These are phyloP conservation scores for Apium graveolens DNA, from an alignment of 129 eudicot genomes.

Conservation along the genomic window DNA sequence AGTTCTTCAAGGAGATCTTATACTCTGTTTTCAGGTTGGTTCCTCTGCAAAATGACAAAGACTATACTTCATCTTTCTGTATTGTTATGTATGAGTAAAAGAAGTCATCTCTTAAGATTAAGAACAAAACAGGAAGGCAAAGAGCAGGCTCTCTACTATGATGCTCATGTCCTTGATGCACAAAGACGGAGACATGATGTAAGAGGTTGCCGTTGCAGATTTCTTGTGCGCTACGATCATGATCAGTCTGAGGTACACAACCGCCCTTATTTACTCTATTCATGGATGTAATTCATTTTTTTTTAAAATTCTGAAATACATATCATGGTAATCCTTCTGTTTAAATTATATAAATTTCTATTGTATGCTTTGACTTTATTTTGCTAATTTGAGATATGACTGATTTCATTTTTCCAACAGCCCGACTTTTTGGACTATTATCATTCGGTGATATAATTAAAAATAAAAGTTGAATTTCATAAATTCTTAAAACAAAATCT, in stretches of 20 bases:
- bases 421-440: too few species aligned
- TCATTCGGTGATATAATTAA: too few species aligned
- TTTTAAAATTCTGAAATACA: background rate
- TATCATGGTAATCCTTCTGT: background rate
- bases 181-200: slow-evolving; percentile 97
- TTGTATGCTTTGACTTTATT: background rate
- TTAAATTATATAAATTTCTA: background rate
- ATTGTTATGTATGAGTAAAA: background rate
- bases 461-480: too few species aligned
- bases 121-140: slow-evolving; percentile 70
- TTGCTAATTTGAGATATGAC: background rate
- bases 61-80: background rate
- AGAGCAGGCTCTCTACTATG: slow-evolving; percentile 96
- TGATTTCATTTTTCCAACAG: too few species aligned
- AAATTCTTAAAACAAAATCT: too few species aligned
- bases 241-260: slow-evolving; percentile 86
- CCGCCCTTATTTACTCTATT: background rate
- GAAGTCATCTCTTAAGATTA: slow-evolving; percentile 3
- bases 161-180: slow-evolving; percentile 94
- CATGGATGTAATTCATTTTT: background rate
- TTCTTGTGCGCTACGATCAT: slow-evolving; percentile 90
- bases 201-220: slow-evolving; percentile 96
- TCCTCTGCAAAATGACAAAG: background rate
- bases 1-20: slow-evolving; percentile 83
- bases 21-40: slow-evolving; percentile 89